Conservation (phyloP, 345 rosid species). For the Jatropha curcas region DNA sequence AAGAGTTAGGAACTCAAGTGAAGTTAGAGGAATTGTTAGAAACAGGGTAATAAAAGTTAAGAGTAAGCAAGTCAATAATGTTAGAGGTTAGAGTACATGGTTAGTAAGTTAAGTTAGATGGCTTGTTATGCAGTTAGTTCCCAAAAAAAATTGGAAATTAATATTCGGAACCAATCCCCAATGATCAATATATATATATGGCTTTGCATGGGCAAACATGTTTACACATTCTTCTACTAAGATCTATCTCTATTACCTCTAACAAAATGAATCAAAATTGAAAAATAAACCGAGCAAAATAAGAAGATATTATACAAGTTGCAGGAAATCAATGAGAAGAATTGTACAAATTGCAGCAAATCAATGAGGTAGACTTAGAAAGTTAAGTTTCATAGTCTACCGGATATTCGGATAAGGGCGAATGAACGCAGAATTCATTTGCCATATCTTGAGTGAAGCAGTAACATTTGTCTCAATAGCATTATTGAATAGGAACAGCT, state of each 20-base stretch:
- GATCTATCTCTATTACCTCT: neutral
- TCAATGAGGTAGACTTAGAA: neutral
- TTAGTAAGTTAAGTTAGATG: no score
- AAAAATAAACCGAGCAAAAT: neutral
- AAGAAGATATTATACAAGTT: no score
- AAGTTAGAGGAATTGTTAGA: neutral
- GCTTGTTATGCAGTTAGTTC: neutral
- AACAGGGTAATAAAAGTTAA: no score
- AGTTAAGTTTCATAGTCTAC: neutral
- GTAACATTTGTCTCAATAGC: slow-evolving; percentile 48
- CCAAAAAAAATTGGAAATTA: neutral
- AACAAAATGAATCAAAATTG: neutral
- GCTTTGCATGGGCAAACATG: neutral
- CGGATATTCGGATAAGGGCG: slow-evolving; percentile 36
- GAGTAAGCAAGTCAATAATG: no score
- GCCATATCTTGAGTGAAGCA: slow-evolving; percentile 63
- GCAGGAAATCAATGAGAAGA: neutral
- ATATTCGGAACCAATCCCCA: neutral
- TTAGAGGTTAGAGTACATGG: neutral
- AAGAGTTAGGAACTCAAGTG: neutral
- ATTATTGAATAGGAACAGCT: slow-evolving; percentile 74
- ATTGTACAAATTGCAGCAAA: neutral
- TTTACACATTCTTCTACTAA: neutral
- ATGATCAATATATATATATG: neutral
- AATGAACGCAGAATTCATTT: slow-evolving; percentile 69